Conservation (phyloP, 2,329 filamentous ascomycete genomes). For the Boeremia exigua region DNA sequence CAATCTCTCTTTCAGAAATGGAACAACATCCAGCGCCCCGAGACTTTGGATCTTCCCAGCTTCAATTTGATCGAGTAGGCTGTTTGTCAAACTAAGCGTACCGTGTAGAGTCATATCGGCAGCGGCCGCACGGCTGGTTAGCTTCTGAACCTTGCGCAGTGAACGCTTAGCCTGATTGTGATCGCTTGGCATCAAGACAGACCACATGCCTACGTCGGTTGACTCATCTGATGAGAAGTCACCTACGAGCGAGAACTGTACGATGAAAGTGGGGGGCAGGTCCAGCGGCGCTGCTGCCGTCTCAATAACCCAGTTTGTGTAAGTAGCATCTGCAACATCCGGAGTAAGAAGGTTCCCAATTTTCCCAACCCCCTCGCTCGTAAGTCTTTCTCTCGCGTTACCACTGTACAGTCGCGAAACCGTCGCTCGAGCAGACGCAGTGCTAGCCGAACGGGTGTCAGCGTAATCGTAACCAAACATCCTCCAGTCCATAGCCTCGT, state of each 20-base stretch:
- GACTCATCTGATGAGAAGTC: conserved; percentile 22
- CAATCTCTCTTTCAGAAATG: conserved; percentile 34
- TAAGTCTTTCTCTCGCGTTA: conserved; percentile 16
- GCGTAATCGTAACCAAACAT: conserved; percentile 44
- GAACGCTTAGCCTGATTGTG: conserved; percentile 47
- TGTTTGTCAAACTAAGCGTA: conserved; percentile 32
- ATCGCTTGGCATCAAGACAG: conserved; percentile 25
- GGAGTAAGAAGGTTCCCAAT: not conserved
- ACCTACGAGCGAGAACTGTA: conserved; percentile 30
- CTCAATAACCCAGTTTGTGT: conserved; percentile 37
- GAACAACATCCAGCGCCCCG: conserved; percentile 28
- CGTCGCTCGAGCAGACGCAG: conserved; percentile 16
- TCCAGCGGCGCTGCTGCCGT: conserved; percentile 10
- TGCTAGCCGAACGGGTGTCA: conserved; percentile 40
- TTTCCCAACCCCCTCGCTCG: not conserved
- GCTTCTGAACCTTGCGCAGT: conserved; percentile 52
- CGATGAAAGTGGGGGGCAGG: conserved; percentile 28
- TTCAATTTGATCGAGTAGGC: conserved; percentile 32
- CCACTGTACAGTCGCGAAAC: conserved; percentile 34
- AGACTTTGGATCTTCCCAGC: conserved; percentile 28
- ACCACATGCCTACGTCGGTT: conserved; percentile 36
- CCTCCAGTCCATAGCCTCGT: conserved; percentile 31
- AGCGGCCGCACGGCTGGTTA: conserved; percentile 49
- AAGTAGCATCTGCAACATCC: conserved; percentile 14
- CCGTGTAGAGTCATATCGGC: conserved; percentile 20